Percentiles rank a stretch among this genome's conserved stretches.
phyloP scores from a whole-genome alignment of 2,329 filamentous ascomycete genomes.

The Botrytis sinoallii region DNA sequence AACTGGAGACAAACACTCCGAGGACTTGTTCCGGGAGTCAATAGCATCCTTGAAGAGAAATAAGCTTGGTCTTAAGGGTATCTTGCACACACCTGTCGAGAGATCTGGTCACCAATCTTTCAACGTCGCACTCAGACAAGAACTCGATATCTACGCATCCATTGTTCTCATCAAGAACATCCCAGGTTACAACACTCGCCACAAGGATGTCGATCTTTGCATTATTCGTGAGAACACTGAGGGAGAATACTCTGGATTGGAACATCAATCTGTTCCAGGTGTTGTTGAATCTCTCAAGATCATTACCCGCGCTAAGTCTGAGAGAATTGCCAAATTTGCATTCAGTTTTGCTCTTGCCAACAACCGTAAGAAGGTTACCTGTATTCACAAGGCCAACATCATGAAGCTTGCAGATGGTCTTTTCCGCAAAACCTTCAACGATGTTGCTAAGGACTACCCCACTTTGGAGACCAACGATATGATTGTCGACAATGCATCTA shows the following conservation, averaged over 20 bases:
- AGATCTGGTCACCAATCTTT: slow-evolving; percentile 97
- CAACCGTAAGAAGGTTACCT: slow-evolving; percentile 98
- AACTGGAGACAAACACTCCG: slow-evolving; percentile 77
- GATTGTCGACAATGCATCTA: slow-evolving; percentile 99
- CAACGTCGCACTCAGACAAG: slow-evolving; percentile 98
- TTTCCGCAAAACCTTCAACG: slow-evolving; percentile 96
- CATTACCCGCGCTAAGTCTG: slow-evolving; percentile 97
- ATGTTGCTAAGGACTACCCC: slow-evolving; percentile 89
- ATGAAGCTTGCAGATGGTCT: slow-evolving; percentile 99
- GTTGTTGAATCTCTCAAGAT: slow-evolving; percentile 99
- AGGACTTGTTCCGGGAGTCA: slow-evolving; percentile 93
- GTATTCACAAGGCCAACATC: slow-evolving; percentile 99
- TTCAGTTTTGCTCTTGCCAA: slow-evolving; percentile 98
- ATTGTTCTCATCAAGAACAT: slow-evolving; percentile 99
- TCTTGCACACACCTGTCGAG: slow-evolving; percentile 95
- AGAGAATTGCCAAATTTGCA: slow-evolving; percentile 98
- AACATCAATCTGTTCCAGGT: slow-evolving; percentile 94
- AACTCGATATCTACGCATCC: slow-evolving; percentile 98
- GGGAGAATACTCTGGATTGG: slow-evolving; percentile 97
- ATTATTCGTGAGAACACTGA: slow-evolving; percentile 99
- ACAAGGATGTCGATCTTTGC: slow-evolving; percentile 96
- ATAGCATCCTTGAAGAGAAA: slow-evolving; percentile 95
- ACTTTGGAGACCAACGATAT: slow-evolving; percentile 96
- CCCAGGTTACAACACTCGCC: slow-evolving; percentile 94
- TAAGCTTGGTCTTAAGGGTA: slow-evolving; percentile 98